Base-by-base conservation (phyloP, 768 basidiomycete genomes). In the Tephrocybe sp. region DNA sequence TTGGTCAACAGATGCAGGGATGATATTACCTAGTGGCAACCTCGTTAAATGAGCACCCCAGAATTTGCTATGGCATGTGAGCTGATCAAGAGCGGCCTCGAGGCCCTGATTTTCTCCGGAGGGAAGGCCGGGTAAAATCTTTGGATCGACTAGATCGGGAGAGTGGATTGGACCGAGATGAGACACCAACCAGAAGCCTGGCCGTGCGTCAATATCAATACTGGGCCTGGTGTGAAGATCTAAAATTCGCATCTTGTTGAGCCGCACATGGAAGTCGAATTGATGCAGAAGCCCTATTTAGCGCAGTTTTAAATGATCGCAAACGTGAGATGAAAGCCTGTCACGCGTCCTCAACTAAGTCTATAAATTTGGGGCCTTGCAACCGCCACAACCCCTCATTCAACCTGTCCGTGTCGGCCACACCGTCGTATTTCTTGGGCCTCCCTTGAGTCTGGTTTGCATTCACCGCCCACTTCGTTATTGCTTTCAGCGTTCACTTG, bases 311-410 rank as follows among this genome's bases (percentile, higher is more conserved):
- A 37, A 54, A 53, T 62, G 57, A 62, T 61, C 55, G 63, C 60
- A 63, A 55, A 50, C 61, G 60, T 64, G 59, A 68, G 65, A 65
- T 66, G 45, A 47, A 41, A 44, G 31, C 29, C 54, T 49, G 66
- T 69, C 69, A 71, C 68, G 61, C 64, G 56, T 64, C 47, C 60
- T 57, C 61, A 53, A 47, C 36, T 38, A 46, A 38, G 45, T 50
- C 59, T 71, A 71, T 71, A 70, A 71, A 70, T 64, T 64, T 59
- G 36, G 47, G 52, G 56, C 27, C 53, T 54, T 52, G 24, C 49
- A 38, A 43, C 53, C 42, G 54, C 55, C 50, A 61, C 54, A 60
- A 57, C 57, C 59, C 48, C 53, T 51, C 49, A 59, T 52, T 61
- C 62, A 60, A 49, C 49, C 57, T 57, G 43, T n/a, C n/a, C n/a